Base-by-base conservation (phyloP, 2,329 filamentous ascomycete genomes). In the Fusarium cicatricum region DNA sequence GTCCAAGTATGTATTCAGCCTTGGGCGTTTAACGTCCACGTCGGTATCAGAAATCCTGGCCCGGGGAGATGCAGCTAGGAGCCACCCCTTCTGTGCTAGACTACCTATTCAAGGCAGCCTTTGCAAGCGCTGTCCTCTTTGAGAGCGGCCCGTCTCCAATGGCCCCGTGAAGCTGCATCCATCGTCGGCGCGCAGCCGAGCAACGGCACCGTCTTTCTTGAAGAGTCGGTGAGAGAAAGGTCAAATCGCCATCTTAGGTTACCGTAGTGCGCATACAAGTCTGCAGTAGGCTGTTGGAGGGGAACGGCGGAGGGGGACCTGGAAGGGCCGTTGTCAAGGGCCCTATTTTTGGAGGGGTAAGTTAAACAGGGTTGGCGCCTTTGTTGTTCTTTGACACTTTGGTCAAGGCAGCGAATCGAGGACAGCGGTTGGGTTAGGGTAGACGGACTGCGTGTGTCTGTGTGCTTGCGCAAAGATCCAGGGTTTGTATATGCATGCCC, bases 321-420 rank as follows among this genome's bases (percentile, higher is more conserved):
- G 50, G 52, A 60, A 55, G 45, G 48, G 41, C 52, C 52, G 52
- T 58, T 48, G 52, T 42, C 60, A 41, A 58, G 46, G 55, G 48
- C 60, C 62, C 55, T 68, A 56, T 60, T 68, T 62, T 69, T 59
- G 58, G 60, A 59, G 55, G 51, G 63, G 59, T 62, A 64, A n/a
- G n/a, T n/a, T n/a, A n/a, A 47, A 66, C 42, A 50, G 51, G 59
- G 55, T 44, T 43, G 55, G 28, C 26, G 55, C 32, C 17, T 43
- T 52, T 60, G 55, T 57, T 52, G 44, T 61, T 59, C 21, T 53
- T 38, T 26, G 49, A 51, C 53, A 49, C 51, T 36, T 67, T 60
- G 62, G 58, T 62, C 56, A 57, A 38, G 16, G 47, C 15, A 60
- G 52, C 66, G 58, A 67, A 69, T 69, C 15, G 57, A 51, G 38